Conservation (phyloP, 2,329 filamentous ascomycete genomes). For the Talaromyces amestolkiae region DNA sequence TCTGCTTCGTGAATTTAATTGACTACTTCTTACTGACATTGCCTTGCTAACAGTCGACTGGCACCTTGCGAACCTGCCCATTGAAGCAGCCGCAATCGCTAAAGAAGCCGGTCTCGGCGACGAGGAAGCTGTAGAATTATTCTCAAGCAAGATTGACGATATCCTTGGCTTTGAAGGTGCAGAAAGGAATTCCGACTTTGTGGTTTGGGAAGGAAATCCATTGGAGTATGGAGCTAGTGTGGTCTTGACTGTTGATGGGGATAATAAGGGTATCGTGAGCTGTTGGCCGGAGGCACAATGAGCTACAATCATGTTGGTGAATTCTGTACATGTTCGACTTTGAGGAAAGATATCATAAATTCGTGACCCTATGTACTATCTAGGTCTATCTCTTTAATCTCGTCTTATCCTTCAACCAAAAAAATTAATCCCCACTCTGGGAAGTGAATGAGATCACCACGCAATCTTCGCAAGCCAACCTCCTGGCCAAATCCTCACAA, state of each 20-base stretch:
- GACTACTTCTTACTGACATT: constrained; percentile 24
- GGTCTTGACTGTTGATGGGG: constrained; percentile 18
- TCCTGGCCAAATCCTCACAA: constrained; percentile 49
- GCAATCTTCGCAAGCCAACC: constrained; percentile 49
- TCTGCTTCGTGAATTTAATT: background rate
- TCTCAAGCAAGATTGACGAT: constrained; percentile 43
- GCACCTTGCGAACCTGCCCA: constrained; percentile 40
- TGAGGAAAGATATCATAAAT: background rate
- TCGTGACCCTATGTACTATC: background rate
- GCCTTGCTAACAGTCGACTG: constrained; percentile 27
- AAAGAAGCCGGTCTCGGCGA: constrained; percentile 16
- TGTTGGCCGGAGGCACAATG: constrained; percentile 20
- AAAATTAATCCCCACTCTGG: background rate
- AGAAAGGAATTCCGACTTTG: constrained; percentile 38
- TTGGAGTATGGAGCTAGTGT: constrained; percentile 28
- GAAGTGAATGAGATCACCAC: constrained; percentile 39
- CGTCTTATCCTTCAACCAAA: background rate
- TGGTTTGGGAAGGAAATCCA: constrained; percentile 47
- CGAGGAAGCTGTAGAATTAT: constrained; percentile 36
- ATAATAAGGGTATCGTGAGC: constrained; percentile 7
- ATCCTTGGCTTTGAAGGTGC: constrained; percentile 37
- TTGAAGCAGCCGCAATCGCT: constrained; percentile 24
- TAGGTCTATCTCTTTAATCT: background rate
- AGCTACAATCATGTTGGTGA: background rate
- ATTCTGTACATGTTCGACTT: background rate